A percentile compares a stretch with the other conserved stretches of the same genome.
phyloP scores from a whole-genome alignment of 1,284 basidiomycete species.

The Apiotrichum gamsii region DNA sequence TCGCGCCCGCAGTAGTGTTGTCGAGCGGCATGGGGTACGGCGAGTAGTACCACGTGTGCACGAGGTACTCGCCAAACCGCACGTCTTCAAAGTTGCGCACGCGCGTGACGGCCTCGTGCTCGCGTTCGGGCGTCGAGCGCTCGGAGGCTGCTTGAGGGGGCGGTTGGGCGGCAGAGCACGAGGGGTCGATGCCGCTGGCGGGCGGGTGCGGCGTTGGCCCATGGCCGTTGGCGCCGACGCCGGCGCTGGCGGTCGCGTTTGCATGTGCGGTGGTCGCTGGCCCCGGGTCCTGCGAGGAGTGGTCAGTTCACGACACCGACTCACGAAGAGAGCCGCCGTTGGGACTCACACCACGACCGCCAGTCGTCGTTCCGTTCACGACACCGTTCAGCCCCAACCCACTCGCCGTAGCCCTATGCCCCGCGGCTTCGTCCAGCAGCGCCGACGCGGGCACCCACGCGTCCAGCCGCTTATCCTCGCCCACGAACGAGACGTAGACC shows the following conservation, averaged over 20 bases:
- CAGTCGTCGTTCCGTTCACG: too few relatives aligned
- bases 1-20: too few relatives aligned
- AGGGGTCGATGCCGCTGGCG: background rate
- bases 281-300: background rate
- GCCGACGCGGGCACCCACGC: conserved; percentile 58
- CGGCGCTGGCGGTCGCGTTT: background rate
- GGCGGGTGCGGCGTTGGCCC: too few relatives aligned
- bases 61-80: conserved; percentile 42
- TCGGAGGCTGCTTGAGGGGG: background rate
- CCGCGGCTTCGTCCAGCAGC: conserved; percentile 21
- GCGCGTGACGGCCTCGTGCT: conserved; percentile 39
- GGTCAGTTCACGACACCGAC: background rate
- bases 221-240: background rate
- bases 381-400: too few relatives aligned
- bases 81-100: conserved; percentile 47
- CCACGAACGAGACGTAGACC: conserved; percentile 36
- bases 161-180: background rate
- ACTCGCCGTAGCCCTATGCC: too few relatives aligned
- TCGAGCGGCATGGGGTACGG: conserved; percentile 65
- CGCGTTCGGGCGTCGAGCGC: conserved; percentile 32
- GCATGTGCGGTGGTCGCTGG: too few relatives aligned
- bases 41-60: conserved; percentile 63
- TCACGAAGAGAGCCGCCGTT: too few relatives aligned
- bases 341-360: too few relatives aligned
- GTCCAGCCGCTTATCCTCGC: conserved; percentile 64